Conservation (phyloP, 805 yeast species). For the Candida nemodendra region DNA sequence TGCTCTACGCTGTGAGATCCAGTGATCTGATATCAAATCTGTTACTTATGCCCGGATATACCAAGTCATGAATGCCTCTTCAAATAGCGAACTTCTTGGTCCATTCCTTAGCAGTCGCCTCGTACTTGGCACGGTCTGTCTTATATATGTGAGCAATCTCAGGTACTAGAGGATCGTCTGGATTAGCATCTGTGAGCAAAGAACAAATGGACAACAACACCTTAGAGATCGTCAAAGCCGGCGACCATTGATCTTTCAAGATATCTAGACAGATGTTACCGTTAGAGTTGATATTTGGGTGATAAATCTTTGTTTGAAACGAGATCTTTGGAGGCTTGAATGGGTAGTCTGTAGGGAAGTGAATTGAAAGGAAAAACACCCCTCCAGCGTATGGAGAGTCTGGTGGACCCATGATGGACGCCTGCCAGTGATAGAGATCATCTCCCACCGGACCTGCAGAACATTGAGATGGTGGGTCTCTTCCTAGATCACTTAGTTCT, state of each 20-base stretch:
- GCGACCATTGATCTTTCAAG: conserved; percentile 98
- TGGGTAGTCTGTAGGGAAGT: conserved; percentile 98
- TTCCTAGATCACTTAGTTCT: conserved; percentile 92
- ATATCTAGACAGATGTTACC: conserved; percentile 97
- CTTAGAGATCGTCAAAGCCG: conserved; percentile 94
- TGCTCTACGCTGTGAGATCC: no score
- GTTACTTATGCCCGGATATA: no score
- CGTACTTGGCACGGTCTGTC: conserved; percentile 90
- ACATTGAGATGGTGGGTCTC: conserved; percentile 98
- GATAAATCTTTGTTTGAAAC: conserved; percentile 94
- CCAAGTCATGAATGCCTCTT: no score
- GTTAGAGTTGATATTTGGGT: conserved; percentile 93
- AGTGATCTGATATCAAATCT: no score
- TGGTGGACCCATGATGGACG: conserved; percentile 98
- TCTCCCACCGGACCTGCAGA: conserved; percentile 99
- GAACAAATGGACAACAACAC: conserved; percentile 94
- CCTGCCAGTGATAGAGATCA: conserved; percentile 98
- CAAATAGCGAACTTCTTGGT: conserved; percentile 96
- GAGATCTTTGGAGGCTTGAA: conserved; percentile 95
- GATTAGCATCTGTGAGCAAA: conserved; percentile 94
- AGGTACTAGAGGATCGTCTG: conserved; percentile 98
- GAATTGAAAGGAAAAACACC: conserved; percentile 92
- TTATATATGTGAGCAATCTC: conserved; percentile 97
- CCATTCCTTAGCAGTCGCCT: conserved; percentile 98
- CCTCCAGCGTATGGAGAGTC: conserved; percentile 85